phyloP scores from a whole-genome alignment of 371 early-diverging fungal genomes.

The Phascolomyces articulosus region DNA sequence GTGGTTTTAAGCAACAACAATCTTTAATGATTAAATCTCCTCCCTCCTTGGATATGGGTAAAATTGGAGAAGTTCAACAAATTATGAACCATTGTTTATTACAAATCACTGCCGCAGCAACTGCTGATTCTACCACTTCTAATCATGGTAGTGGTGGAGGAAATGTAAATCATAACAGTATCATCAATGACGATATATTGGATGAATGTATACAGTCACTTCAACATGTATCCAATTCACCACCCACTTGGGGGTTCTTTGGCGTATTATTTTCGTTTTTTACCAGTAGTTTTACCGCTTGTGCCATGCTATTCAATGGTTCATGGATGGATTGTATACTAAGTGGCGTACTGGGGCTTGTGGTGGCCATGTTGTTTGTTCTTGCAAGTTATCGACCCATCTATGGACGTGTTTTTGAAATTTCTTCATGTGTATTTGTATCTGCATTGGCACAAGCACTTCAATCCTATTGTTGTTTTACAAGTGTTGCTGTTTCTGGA shows the following conservation, averaged over 20 bases:
- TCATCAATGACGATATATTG: conserved; percentile 1
- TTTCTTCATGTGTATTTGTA: conserved; percentile 39
- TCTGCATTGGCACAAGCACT: conserved; percentile 38
- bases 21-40: conserved; percentile 48
- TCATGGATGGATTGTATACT: conserved; percentile 42
- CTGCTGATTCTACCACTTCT: no score
- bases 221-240: conserved; percentile 29
- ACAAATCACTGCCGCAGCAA: neutral
- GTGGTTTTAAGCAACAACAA: conserved; percentile 11
- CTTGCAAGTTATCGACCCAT: conserved; percentile 35
- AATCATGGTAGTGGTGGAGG: no score
- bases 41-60: conserved; percentile 41
- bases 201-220: conserved; percentile 25
- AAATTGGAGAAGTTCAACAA: conserved; percentile 36
- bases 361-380: conserved; percentile 34
- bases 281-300: conserved; percentile 32
- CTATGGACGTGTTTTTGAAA: conserved; percentile 48
- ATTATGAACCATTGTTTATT: conserved; percentile 35
- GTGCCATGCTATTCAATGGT: conserved; percentile 39
- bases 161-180: neutral
- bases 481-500: conserved; percentile 38
- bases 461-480: conserved; percentile 39
- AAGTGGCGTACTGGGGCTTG: conserved; percentile 29
- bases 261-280: conserved; percentile 23
- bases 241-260: conserved; percentile 36